Evolutionary conservation across 306 rosid genomes (phyloP), one percentile per base, ranked within the genome.

Genomic region (Quercus variabilis): DNA sequence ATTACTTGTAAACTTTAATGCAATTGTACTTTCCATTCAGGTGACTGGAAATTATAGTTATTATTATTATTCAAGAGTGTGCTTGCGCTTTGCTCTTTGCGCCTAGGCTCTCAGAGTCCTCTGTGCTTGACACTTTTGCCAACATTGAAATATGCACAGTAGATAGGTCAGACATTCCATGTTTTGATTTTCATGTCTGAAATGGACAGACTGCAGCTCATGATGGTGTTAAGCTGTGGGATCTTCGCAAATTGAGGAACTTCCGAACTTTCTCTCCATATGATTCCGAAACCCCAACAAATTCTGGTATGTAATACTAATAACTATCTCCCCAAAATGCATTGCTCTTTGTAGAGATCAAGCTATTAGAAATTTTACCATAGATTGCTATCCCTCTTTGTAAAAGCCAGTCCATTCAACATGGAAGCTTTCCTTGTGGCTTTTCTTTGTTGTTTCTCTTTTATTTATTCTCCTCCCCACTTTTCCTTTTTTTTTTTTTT

Each of bases 171-270:
- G 59, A 30, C 14, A 15, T 65, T 46, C 33, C 15, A 25, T 71
- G 63, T 57, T 73, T 82, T 86, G 75, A 83, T 69, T 14, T 23
- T 80, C 75, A 31, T 71, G 8, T 46, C 58, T 82, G 60, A 82
- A 76, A 64, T 83, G 77, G 67, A 79, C 86, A 94, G 98, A 94
- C 98, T 78, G 94, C 98, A n/a, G 98, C 98, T 59, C 85, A 88
- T 57, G 97, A 94, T 76, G 98, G 98, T 78, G 96, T 94, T 52
- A 94, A 91, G 90, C 94, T 92, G 74, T 94, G 98, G 98, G 98
- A 94, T 85, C 86, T 94, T 60, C 97, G 98, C 20, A 94, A 92
- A 79, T 88, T 94, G 85, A 94, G 86, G 87, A 94, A 94, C 82
- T 94, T 94, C 86, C 80, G 97, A 82, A 90, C 87, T 55, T 91